Evolutionary conservation across 2,329 filamentous ascomycete species (phyloP).

Genomic region (Fusarium incarnatum): DNA sequence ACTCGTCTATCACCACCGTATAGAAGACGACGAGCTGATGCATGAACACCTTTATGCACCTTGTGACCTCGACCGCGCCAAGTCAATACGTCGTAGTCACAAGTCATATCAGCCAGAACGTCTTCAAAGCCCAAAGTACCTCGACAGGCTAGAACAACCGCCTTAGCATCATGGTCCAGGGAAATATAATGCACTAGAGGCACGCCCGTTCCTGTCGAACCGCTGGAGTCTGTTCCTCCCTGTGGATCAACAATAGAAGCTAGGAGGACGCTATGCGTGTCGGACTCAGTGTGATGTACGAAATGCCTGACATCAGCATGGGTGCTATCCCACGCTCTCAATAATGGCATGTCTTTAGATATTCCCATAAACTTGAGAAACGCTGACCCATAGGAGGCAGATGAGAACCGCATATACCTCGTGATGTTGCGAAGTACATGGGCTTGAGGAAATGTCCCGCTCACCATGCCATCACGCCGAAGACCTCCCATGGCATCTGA

Average conservation of each 20-base stretch:
- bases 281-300: conserved; percentile 70
- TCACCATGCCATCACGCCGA: conserved; percentile 64
- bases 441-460: conserved; percentile 68
- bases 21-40: conserved; percentile 74
- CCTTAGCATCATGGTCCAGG: conserved; percentile 76
- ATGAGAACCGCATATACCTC: conserved; percentile 74
- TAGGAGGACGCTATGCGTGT: conserved; percentile 69
- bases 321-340: conserved; percentile 59
- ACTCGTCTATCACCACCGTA: conserved; percentile 76
- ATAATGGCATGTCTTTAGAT: conserved; percentile 60
- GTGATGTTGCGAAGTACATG: conserved; percentile 72
- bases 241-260: conserved; percentile 78
- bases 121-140: conserved; percentile 81
- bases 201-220: conserved; percentile 73
- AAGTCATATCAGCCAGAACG: conserved; percentile 78
- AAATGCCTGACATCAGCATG: conserved; percentile 73
- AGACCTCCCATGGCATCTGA: conserved; percentile 62
- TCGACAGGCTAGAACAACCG: conserved; percentile 77
- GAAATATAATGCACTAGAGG: conserved; percentile 80
- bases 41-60: conserved; percentile 80
- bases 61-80: conserved; percentile 75
- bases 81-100: conserved; percentile 74
- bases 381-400: conserved; percentile 72
- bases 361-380: conserved; percentile 74
- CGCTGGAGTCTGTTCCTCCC: conserved; percentile 73